These are phyloP conservation scores for Ustilago tritici DNA, from an alignment of 1,284 basidiomycete genomes.

Conservation along the genomic window DNA sequence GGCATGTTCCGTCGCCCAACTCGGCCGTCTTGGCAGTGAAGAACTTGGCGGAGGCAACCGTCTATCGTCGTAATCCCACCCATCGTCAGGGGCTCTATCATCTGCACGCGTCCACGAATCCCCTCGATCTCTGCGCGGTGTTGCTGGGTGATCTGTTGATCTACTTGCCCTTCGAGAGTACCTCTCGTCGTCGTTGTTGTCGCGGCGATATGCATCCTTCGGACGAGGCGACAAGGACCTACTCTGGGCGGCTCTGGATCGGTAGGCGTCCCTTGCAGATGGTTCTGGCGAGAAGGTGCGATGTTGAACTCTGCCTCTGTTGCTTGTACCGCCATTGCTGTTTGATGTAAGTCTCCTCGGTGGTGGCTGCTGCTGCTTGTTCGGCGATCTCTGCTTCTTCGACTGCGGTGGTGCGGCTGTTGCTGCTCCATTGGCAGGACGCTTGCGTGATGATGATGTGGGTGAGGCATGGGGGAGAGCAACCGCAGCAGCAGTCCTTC, in stretches of 20 bases:
- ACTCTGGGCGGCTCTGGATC: background rate
- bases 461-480: background rate
- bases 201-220: background rate
- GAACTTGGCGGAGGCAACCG: background rate
- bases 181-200: background rate
- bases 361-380: slow-evolving; percentile 9
- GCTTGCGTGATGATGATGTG: slow-evolving; percentile 7
- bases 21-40: slow-evolving; percentile 17
- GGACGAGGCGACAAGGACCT: slow-evolving; percentile 21
- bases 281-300: background rate
- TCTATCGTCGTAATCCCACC: slow-evolving; percentile 1
- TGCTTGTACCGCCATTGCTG: background rate
- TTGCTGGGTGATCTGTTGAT: slow-evolving; percentile 14
- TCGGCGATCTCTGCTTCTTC: slow-evolving; percentile 16
- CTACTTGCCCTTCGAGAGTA: background rate
- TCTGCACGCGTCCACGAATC: slow-evolving; percentile 22
- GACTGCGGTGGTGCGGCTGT: background rate
- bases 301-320: background rate
- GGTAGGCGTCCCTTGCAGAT: slow-evolving; percentile 3
- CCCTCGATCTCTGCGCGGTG: slow-evolving; percentile 7
- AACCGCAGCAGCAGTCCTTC: background rate
- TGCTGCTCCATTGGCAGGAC: slow-evolving; percentile 11
- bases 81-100: background rate
- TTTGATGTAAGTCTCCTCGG: background rate
- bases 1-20: slow-evolving; percentile 2